Percentiles rank a stretch among this genome's conserved stretches.
These are phyloP conservation scores for Termitomyces eurrhizus DNA, from an alignment of 768 basidiomycete species.

Conservation along the genomic window DNA sequence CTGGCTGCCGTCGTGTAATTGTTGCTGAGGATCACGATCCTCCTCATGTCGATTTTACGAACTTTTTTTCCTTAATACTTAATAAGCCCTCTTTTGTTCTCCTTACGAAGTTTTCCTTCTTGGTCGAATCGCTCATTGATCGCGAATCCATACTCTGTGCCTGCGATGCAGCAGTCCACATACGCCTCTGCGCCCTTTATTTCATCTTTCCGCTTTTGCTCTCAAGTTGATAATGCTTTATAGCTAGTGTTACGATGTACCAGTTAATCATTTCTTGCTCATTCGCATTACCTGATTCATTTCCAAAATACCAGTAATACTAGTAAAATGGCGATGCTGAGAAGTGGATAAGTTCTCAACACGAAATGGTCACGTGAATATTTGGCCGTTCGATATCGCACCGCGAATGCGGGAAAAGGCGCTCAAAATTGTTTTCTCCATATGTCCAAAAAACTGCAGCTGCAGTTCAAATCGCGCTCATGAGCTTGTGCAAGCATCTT, in stretches of 20 bases:
- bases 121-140: background rate
- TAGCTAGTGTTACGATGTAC: background rate
- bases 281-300: background rate
- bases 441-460: too few species aligned
- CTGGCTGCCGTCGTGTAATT: background rate
- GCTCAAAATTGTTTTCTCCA: too few species aligned
- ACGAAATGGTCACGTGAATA: too few species aligned
- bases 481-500: too few species aligned
- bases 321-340: too few species aligned
- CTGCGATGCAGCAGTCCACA: background rate
- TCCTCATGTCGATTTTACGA: background rate
- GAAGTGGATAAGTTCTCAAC: too few species aligned
- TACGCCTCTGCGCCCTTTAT: background rate
- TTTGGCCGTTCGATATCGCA: too few species aligned
- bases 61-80: background rate
- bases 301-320: too few species aligned
- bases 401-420: too few species aligned
- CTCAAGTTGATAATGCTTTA: background rate
- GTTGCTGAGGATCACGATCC: background rate
- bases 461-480: too few species aligned
- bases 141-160: background rate
- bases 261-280: background rate
- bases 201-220: background rate
- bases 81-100: background rate
- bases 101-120: background rate